Base-by-base conservation (phyloP, 2,329 filamentous ascomycete genomes). In the Chaetomium sp. region DNA sequence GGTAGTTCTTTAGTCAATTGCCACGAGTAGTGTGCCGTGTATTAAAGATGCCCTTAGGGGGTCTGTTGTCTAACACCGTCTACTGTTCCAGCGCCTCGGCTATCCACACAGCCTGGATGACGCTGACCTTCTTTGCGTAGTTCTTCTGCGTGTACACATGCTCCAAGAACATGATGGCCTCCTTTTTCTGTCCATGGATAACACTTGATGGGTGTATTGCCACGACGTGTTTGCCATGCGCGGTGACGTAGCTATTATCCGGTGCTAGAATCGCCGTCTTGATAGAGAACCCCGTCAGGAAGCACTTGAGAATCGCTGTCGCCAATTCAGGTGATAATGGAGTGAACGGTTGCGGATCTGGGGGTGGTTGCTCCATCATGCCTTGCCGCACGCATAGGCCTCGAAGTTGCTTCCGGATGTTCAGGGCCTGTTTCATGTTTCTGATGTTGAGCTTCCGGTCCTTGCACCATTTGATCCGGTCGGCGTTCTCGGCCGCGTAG, bases 131-230 rank as follows among this genome's bases (percentile, higher is more conserved):
- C 73, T 88, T 88, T 0, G 84, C 87, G 65, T 89, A 89, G 70
- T 85, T 89, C 76, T 87, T 88, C 61, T 82, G 82, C 1, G 87
- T 90, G 70, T 84, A 89, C 0, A 89, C 85, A 68, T 89, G 84
- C 68, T 90, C 87, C 10, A 89, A 73, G 67, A 88, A 90, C 86
- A 90, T 87, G 72, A 90, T 87, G 4, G 86, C 86, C 74, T 88
- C 86, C 71, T 81, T 82, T 75, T 88, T 88, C 70, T 83, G 80
- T 0, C 87, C 86, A 67, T 87, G 85, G 56, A 89, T 70, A 0
- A 87, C 84, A 68, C 87, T 89, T 0, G 85, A 81, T 0, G 87
- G 87, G 69, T 90, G 87, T 21, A 89, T 83, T 0, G 83, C 80
- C 10, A 90, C 85, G 1, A 81, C 77, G 58, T 88, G 85, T 70